Conservation (phyloP, 1,284 basidiomycete species). For the Chalciporus sp. region DNA sequence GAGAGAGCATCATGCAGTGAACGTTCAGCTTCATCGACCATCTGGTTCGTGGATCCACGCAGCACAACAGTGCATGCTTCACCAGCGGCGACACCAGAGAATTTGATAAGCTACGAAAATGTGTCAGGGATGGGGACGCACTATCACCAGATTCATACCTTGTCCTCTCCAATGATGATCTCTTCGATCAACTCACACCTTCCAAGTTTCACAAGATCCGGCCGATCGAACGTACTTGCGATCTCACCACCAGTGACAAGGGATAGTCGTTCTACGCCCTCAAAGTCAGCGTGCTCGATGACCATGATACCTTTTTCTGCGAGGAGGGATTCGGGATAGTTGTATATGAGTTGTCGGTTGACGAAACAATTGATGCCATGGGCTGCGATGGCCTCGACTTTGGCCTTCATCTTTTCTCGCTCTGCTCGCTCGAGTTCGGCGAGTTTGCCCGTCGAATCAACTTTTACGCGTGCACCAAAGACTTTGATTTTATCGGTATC, state of each 20-base stretch:
- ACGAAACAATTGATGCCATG: slow-evolving; percentile 99
- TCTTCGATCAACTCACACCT: slow-evolving; percentile 96
- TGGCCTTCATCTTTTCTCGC: slow-evolving; percentile 98
- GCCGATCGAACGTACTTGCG: slow-evolving; percentile 92
- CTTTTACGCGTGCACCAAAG: slow-evolving; percentile 95
- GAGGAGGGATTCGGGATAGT: slow-evolving; percentile 95
- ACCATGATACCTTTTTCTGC: slow-evolving; percentile 94
- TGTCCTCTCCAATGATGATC: slow-evolving; percentile 99
- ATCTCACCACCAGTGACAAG: slow-evolving; percentile 99
- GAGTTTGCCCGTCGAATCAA: slow-evolving; percentile 94
- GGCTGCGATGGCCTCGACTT: slow-evolving; percentile 92
- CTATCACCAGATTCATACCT: slow-evolving; percentile 52
- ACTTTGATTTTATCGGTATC: slow-evolving; percentile 99
- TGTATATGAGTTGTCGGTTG: slow-evolving; percentile 99
- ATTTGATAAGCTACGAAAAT: slow-evolving; percentile 85
- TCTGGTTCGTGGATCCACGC: slow-evolving; percentile 95
- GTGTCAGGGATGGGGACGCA: background rate
- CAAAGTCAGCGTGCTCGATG: slow-evolving; percentile 99
- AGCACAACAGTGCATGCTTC: slow-evolving; percentile 99
- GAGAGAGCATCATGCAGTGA: slow-evolving; percentile 97
- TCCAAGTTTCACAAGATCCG: slow-evolving; percentile 93
- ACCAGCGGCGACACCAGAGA: slow-evolving; percentile 97
- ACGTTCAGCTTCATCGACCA: slow-evolving; percentile 99
- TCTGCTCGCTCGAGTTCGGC: slow-evolving; percentile 98
- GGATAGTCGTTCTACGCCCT: slow-evolving; percentile 95